Base-by-base conservation (phyloP, 139 green algal species). In the Picochlorum sp. region DNA sequence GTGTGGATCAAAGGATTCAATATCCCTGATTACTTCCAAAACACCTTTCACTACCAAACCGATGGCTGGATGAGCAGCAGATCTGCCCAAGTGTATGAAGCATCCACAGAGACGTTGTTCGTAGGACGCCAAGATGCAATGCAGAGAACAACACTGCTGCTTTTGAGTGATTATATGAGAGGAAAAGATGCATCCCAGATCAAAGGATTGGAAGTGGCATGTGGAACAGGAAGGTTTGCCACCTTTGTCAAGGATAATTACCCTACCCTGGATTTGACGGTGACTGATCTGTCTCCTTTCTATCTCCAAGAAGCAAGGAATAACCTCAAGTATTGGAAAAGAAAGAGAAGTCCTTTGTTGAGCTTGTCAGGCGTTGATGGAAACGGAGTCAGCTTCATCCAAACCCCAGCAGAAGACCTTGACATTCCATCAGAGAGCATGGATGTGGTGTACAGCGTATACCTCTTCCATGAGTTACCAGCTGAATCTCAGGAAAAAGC, bases 381-480 rank as follows among this genome's bases (percentile, higher is more conserved):
- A 21, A 76, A 57, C 9, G 83, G 80, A 10, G 47, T 64, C 51
- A 54, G 47, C 30, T 81, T 82, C 58, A 49, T 86, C 41, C 80
- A 88, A 69, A 77, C 71, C 5, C 65, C 85, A 2, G 82, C 81
- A 6, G 88, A 95, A 75, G 58, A 64, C 10, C 74, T 94, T 16
- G 74, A 77, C 5, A 63, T 69, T 23, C 72, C 71, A 1, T 82
- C 92, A 64, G 65, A 41, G 7, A 74, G 52, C 1, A 80, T 82
- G 57, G 86, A 96, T 66, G 64, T 87, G 45, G 82, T 89, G 7
- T 62, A 69, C 79, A 82, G 72, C 62, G 66, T 91, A 3, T 96
- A 95, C 66, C 64, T 91, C 7, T 92, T 95, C 75, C 89, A 96
- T 66, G 89, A 96, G 80, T 72, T 96, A 72, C 88, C 89, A 5